Percentiles rank a stretch among this genome's conserved stretches.
These are phyloP conservation scores for Rhododendron kiyosumense DNA, from an alignment of 148 eudicot species.

Conservation along the genomic window DNA sequence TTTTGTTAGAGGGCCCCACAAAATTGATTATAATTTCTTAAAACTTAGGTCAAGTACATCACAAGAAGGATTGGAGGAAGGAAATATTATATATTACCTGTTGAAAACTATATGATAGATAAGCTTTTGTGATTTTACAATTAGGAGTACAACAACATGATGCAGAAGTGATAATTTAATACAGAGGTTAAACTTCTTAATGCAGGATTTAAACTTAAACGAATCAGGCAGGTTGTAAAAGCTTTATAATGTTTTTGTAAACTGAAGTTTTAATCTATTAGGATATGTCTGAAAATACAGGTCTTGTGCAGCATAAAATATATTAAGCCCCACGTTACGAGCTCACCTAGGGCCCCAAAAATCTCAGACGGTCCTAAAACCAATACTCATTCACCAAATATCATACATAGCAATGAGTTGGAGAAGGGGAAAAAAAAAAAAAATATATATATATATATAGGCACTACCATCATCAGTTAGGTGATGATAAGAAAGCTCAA, in stretches of 20 bases:
- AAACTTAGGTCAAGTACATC: background rate
- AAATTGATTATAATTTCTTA: background rate
- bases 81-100: background rate
- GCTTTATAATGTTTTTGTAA: background rate
- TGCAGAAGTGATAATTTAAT: background rate
- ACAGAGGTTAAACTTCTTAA: background rate
- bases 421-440: background rate
- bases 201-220: background rate
- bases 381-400: background rate
- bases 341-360: background rate
- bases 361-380: background rate
- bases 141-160: background rate
- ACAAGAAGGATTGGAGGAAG: background rate
- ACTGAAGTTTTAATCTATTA: background rate
- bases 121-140: background rate
- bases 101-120: background rate
- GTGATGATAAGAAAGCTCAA: background rate
- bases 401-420: background rate
- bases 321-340: background rate
- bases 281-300: background rate
- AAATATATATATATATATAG: background rate
- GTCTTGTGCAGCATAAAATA: background rate
- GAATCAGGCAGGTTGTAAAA: background rate
- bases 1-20: background rate
- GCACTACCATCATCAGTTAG: background rate